Base-by-base conservation (phyloP, 2,329 filamentous ascomycete species). In the Cladosporium austrohemisphaericum region DNA sequence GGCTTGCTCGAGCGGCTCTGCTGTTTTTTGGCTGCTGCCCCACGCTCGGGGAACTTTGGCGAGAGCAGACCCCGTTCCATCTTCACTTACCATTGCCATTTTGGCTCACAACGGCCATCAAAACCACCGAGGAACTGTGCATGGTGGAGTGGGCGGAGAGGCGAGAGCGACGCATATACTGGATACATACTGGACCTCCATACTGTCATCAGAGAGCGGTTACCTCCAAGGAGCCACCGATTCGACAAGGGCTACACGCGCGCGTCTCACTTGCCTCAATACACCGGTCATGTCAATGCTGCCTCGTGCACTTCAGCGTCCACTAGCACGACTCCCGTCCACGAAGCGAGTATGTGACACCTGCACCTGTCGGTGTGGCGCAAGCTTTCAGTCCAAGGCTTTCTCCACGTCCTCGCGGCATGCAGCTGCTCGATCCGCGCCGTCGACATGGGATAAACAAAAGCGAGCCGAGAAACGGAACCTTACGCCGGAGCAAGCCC, bases 321-420 rank as follows among this genome's bases (percentile, higher is more conserved):
- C 52, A n/a, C 31, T 50, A 10, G 40, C 44, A 28, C 36, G 22
- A 10, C n/a, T 38, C 28, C 23, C 50, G 14, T 36, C 19, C 26
- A 20, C 43, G 14, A 18, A 19, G 10, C 19, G 43, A 29, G 23
- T 50, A 41, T 59, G 57, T 31, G 38, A 20, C n/a, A n/a, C 37
- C 14, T 59, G 57, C 40, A 36, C 29, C 29, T 58, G 56, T 41
- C 40, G 50, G 35, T 59, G 56, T 35, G 54, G 54, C 32, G 31
- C 25, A 11, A 20, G 38, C 10, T 37, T 52, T 23, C 26, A 32
- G 32, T 29, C 31, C 29, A 37, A 43, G 45, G 33, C 23, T 22
- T 36, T 41, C 13, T 48, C 33, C 29, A 37, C 41, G 51, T 14
- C 33, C 11, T 7, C 32, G n/a, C 14, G 36, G 9, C 5, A 14